Evolutionary conservation across 164 flowering plant species (phyloP), one percentile per base, ranked within the genome.

Genomic region (Annona squamosa): DNA sequence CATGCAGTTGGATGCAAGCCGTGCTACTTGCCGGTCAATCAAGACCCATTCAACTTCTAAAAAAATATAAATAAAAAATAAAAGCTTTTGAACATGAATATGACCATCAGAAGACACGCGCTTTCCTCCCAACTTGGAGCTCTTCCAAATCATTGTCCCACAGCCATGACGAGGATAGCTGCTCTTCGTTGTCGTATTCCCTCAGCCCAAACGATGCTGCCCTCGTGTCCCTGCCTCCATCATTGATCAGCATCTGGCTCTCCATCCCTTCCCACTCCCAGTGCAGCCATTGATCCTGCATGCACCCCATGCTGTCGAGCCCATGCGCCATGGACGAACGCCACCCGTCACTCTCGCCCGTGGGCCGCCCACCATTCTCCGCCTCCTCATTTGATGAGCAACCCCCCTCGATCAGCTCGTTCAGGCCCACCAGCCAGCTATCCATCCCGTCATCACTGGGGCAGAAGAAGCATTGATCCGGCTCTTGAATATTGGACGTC

Each of bases 171-270:
- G 37, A 26, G 37, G 37, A 26, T 26, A 26, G 37, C 37, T 26
- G 13, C 19, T 46, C 63, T 5, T 37, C 71, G 48, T 66, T 45
- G 56, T 78, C 77, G n/a, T 16, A 67, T 1, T 82, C 89, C 87
- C 86, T 84, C 63, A 82, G 71, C 83, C 84, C 82, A 26, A 26
- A 26, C 37, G 37, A 26, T 26, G 37, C 37, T 4, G 86, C 72
- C 59, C 85, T 63, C 61, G 63, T 59, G 59, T 79, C 84, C 17
- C 78, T 72, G 42, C 77, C 82, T 45, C 73, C 71, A 57, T 74
- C 75, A n/a, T 26, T 26, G 37, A 64, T 78, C 73, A 65, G 68
- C 19, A 74, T 6, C 63, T 75, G 72, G 12, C 67, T 68, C 37
- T 74, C 80, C 5, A 48, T 46, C 65, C 74, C 61, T 1, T 68